Base-by-base conservation (phyloP, 441 rosid species). In the Cnidoscolus chayamansa region DNA sequence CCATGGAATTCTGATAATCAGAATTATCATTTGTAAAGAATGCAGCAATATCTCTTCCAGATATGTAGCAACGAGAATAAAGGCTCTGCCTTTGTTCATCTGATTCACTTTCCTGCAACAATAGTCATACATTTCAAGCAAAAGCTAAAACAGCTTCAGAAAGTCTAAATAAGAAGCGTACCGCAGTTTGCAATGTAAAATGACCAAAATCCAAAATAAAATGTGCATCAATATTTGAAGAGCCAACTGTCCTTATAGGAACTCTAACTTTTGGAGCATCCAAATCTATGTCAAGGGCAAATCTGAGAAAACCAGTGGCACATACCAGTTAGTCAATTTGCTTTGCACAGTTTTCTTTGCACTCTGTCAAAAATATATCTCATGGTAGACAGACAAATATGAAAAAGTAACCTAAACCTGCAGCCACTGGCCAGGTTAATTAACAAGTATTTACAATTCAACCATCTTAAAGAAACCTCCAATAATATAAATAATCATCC, bases 211-310 rank as follows among this genome's bases (percentile, higher is more conserved):
- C 99, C 86, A 96, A 82, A 81, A 93, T 85, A 82, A 96, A 93
- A 85, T 90, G 88, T 86, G 87, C 81, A 73, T 87, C 93, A 72
- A 89, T 87, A 69, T 81, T 84, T 74, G 84, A 83, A 68, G 94
- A 89, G 63, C 86, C 90, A 73, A 63, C 31, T 74, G 84, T 76
- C 83, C 87, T 88, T 80, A 96, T 79, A 81, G 99, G 99, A 81
- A 92, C 87, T 81, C 88, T 89, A 78, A 96, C 94, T 86, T 90
- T 96, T 55, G 99, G 99, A 79, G 98, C 99, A 90, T 92, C 99
- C 75, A 96, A 86, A 84, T 96, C 98, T 77, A 96, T 92, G 82
- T 96, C 98, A 71, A 96, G 96, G 79, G 99, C 94, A 83, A 96
- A 96, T 79, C 99, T 96, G 88, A 68, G 71, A 79, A 78, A 65